These are phyloP conservation scores for Plenodomus biglobosus DNA, from an alignment of 2,329 filamentous ascomycete genomes.

Conservation along the genomic window DNA sequence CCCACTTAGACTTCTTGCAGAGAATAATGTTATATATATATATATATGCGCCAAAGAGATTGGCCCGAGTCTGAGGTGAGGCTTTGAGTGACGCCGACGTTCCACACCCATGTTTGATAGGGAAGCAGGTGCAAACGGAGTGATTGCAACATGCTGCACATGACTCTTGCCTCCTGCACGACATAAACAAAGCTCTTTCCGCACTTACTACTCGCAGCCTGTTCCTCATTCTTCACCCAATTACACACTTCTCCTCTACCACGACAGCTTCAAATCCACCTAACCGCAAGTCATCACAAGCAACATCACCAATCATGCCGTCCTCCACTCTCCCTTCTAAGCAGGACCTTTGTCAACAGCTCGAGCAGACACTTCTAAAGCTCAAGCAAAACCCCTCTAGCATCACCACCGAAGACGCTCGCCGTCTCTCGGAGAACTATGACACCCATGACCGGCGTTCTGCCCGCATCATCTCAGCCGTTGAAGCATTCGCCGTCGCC, in stretches of 20 bases:
- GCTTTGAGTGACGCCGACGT: too few species aligned
- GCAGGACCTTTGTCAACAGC: conserved; percentile 1
- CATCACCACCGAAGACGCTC: conserved; percentile 38
- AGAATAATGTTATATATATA: neutral
- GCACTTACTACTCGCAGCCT: neutral
- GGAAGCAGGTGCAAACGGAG: neutral
- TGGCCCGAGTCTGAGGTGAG: too few species aligned
- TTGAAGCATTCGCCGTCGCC: conserved; percentile 28
- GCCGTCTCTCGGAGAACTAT: conserved; percentile 30
- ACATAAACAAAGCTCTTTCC: neutral
- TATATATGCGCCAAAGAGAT: too few species aligned
- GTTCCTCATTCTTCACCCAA: too few species aligned
- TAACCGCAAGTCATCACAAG: neutral
- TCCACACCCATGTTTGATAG: neutral
- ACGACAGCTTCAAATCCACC: neutral
- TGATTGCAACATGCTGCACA: neutral
- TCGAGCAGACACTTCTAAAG: conserved; percentile 17
- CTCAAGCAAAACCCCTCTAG: conserved; percentile 24
- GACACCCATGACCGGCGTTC: conserved; percentile 22
- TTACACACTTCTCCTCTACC: neutral
- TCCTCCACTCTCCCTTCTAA: neutral
- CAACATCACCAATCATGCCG: neutral
- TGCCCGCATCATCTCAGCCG: conserved; percentile 34
- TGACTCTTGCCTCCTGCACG: neutral
- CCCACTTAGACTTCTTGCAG: neutral